Base-by-base conservation (phyloP, 352 stramenopile genomes). In the Globisporangium cystogenes region DNA sequence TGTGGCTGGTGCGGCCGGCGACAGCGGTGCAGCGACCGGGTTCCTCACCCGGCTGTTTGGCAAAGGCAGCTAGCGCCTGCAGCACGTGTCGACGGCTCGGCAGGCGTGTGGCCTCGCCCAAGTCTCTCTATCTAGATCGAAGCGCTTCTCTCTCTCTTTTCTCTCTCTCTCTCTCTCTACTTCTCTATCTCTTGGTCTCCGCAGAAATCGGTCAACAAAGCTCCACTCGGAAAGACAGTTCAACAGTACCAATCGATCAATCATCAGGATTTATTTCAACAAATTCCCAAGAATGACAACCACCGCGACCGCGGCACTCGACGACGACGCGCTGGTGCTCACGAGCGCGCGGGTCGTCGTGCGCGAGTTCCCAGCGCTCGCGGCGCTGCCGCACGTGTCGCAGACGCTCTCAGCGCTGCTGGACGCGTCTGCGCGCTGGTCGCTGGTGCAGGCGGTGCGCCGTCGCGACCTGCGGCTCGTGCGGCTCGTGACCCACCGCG, bases 271-370 rank as follows among this genome's bases (percentile, higher is more conserved):
- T n/a, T n/a, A n/a, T n/a, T n/a, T n/a, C n/a, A n/a, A n/a, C n/a
- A n/a, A n/a, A n/a, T n/a, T n/a, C n/a, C n/a, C n/a, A n/a, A n/a
- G n/a, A n/a, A n/a, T n/a, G n/a, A n/a, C n/a, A n/a, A n/a, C n/a
- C n/a, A n/a, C n/a, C 26, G 5, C 26, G 26, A 29, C 26, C 26
- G 26, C 26, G 5, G 26, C 26, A 29, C 3, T 5, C 3, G 26
- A 23, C 37, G 16, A 20, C 10, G 37, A 43, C 18, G 16, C 16
- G 16, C 37, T 20, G 37, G 18, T 23, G 37, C 37, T 43, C 82
- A 67, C 92, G 93, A 56, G 93, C 93, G 48, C 92, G 82, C 21
- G 42, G n/a, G 45, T 60, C 29, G 53, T 54, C 14, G 44, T 35
- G 14, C 57, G 62, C 24, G 57, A 64, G 7, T 37, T 35, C 14